Evolutionary conservation across 2,329 filamentous ascomycete genomes (phyloP).

Genomic region (Alternaria ethzedia): DNA sequence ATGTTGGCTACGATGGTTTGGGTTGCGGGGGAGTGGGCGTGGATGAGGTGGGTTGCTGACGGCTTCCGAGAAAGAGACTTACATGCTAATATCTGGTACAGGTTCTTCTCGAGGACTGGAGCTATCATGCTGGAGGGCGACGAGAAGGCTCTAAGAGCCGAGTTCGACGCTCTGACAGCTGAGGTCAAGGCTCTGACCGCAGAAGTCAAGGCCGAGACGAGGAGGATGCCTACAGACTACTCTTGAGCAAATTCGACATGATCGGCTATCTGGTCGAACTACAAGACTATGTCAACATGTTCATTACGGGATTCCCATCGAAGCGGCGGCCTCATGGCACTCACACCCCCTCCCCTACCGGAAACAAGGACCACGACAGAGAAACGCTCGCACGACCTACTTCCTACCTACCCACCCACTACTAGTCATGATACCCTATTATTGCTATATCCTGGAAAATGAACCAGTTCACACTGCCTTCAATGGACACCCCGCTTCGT

Average conservation of each 20-base stretch:
- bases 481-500: too few relatives aligned
- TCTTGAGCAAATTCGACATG: background rate
- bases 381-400: too few relatives aligned
- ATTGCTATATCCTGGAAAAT: too few relatives aligned
- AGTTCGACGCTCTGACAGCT: constrained; percentile 19
- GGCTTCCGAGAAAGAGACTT: too few relatives aligned
- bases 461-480: too few relatives aligned
- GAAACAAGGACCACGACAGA: background rate
- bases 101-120: constrained; percentile 14
- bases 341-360: too few relatives aligned
- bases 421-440: too few relatives aligned
- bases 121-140: constrained; percentile 30
- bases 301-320: too few relatives aligned
- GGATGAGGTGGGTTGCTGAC: constrained; percentile 24
- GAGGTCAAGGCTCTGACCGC: constrained; percentile 29
- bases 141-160: constrained; percentile 26
- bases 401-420: too few relatives aligned
- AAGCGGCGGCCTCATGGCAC: too few relatives aligned
- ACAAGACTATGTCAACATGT: background rate
- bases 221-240: background rate
- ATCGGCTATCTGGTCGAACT: background rate
- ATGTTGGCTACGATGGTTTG: constrained; percentile 26
- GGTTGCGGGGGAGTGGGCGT: constrained; percentile 23
- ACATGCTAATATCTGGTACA: background rate
- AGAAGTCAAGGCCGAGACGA: background rate